Base-by-base conservation (phyloP, 2,329 filamentous ascomycete genomes). In the Alternaria arborescens region DNA sequence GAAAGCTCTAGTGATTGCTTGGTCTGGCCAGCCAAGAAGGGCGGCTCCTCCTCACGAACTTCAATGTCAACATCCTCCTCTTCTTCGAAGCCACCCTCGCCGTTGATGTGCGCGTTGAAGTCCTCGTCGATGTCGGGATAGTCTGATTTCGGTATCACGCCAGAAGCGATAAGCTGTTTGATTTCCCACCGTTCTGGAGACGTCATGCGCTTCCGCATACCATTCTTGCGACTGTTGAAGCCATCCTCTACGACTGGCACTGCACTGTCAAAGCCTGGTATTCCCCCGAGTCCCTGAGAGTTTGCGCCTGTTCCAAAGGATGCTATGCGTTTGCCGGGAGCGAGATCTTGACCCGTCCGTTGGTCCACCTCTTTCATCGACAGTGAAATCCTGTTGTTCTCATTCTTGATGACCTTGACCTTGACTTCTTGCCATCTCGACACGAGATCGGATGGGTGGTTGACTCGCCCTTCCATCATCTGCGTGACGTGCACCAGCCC, bases 361-460 rank as follows among this genome's bases (percentile, higher is more conserved):
- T 99, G 95, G 70, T 99, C 94, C 16, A 97, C 94, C 63, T 97
- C 94, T 74, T 97, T 97, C 94, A 99, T 97, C 0, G 94, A 97
- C 6, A 99, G 81, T 0, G 93, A 94, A 71, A 98, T 89, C 28
- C 92, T 87, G 54, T 84, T 88, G 4, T 91, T 90, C 73, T 98
- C 91, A 54, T 97, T 89, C 74, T 91, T 97, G 71, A 91, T 84
- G 24, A 99, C 90, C 78, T 99, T 99, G 70, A 98, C 92, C 77
- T 95, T 97, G 55, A 99, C 93, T 1, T 87, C 82, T 75, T 98
- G 94, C 6, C 91, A 92, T 61, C 87, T 86, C 3, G 90, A 86
- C 5, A 99, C 85, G 1, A 99, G 81, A 74, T 99, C 95, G 0
- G 92, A 93, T 0, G 95, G 95, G 75, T 98, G 92, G 66, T 94